Evolutionary conservation across 306 rosid species (phyloP).

Genomic region (Medicago lupulina): DNA sequence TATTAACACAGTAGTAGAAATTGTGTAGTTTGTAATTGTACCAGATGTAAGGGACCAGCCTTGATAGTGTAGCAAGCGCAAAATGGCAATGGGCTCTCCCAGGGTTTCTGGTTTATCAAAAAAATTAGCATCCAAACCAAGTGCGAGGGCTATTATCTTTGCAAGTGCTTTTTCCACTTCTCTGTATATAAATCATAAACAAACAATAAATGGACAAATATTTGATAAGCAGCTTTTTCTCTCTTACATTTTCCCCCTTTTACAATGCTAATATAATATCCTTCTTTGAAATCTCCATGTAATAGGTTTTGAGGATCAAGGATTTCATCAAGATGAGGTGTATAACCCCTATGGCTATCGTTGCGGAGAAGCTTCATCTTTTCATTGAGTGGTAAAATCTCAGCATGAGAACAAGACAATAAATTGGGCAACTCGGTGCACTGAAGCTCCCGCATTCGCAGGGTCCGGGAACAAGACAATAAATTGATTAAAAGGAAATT

Average conservation of each 20-base stretch:
- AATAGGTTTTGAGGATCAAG: conserved; percentile 80
- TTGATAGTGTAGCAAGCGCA: conserved; percentile 79
- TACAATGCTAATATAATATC: conserved; percentile 60
- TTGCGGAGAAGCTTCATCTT: conserved; percentile 87
- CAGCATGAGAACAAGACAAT: neutral
- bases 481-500: conserved; percentile 6
- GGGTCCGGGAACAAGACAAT: neutral
- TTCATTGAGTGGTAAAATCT: conserved; percentile 27
- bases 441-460: no score
- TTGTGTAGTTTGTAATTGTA: conserved; percentile 10
- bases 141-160: conserved; percentile 84
- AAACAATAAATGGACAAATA: conserved; percentile 21
- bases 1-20: conserved; percentile 13
- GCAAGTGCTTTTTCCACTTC: conserved; percentile 72
- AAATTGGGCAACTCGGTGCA: no score
- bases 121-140: conserved; percentile 68
- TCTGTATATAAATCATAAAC: conserved; percentile 47
- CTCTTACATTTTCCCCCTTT: neutral
- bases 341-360: conserved; percentile 74
- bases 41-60: conserved; percentile 49
- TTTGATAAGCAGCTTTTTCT: neutral
- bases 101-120: conserved; percentile 76
- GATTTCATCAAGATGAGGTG: conserved; percentile 82
- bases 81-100: conserved; percentile 71
- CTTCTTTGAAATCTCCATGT: conserved; percentile 90